Percentiles rank a stretch among this genome's conserved stretches.
phyloP scores from a whole-genome alignment of 148 eudicot species.

The Camellia lanceoleosa region DNA sequence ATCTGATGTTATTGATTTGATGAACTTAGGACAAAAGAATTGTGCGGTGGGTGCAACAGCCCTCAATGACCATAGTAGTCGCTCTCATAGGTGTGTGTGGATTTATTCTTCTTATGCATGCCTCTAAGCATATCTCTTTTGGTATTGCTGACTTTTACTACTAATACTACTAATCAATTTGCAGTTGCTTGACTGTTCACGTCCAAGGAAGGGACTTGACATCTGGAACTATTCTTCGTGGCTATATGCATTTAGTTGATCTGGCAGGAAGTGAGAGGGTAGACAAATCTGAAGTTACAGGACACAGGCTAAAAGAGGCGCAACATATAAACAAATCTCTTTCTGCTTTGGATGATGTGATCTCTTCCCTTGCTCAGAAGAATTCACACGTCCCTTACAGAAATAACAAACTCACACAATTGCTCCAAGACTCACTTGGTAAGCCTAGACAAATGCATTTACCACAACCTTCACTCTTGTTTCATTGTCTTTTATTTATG shows the following conservation, averaged over 20 bases:
- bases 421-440: slow-evolving; percentile 98
- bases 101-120: neutral
- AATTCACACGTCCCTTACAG: slow-evolving; percentile 91
- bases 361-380: slow-evolving; percentile 88
- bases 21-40: slow-evolving; percentile 85
- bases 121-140: neutral
- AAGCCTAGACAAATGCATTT: slow-evolving; percentile 19
- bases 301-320: slow-evolving; percentile 96
- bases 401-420: slow-evolving; percentile 91
- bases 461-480: neutral
- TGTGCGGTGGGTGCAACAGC: slow-evolving; percentile 95
- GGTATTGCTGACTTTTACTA: slow-evolving; percentile 10
- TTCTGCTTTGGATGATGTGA: slow-evolving; percentile 96
- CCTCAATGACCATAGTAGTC: slow-evolving; percentile 95
- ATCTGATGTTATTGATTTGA: slow-evolving; percentile 79
- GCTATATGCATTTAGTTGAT: slow-evolving; percentile 98
- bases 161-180: slow-evolving; percentile 18
- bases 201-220: slow-evolving; percentile 96
- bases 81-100: slow-evolving; percentile 85
- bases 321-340: slow-evolving; percentile 93
- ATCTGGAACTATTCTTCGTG: slow-evolving; percentile 72
- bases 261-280: slow-evolving; percentile 98
- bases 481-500: neutral
- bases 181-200: slow-evolving; percentile 97
- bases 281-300: slow-evolving; percentile 95